phyloP scores from a whole-genome alignment of 495 filamentous ascomycete genomes.

The Aspergillus sclerotioniger region DNA sequence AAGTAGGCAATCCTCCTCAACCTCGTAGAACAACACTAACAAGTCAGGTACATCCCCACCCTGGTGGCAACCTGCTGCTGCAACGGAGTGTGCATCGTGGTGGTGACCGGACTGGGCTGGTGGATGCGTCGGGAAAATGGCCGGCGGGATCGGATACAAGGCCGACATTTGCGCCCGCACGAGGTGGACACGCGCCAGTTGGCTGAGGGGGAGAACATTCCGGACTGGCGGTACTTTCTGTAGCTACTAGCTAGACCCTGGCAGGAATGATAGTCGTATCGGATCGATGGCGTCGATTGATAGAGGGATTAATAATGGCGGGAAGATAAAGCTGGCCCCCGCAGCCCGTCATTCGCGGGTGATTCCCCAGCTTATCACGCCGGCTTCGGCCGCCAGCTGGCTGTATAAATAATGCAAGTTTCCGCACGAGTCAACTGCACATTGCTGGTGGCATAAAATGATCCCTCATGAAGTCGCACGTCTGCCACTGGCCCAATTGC shows the following conservation, averaged over 20 bases:
- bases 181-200: slow-evolving; percentile 61
- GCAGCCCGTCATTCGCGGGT: not conserved
- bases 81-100: slow-evolving; percentile 57
- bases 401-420: too few relatives aligned
- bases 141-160: slow-evolving; percentile 57
- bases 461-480: slow-evolving; percentile 34
- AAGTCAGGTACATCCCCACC: slow-evolving; percentile 57
- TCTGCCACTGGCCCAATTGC: slow-evolving; percentile 46
- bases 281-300: not conserved
- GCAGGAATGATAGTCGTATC: not conserved
- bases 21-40: too few relatives aligned
- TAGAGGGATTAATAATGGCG: slow-evolving; percentile 1
- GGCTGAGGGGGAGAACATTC: slow-evolving; percentile 56
- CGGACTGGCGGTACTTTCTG: slow-evolving; percentile 65
- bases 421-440: too few relatives aligned
- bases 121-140: slow-evolving; percentile 69
- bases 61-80: slow-evolving; percentile 69
- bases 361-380: not conserved
- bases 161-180: slow-evolving; percentile 51
- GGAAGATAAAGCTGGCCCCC: not conserved
- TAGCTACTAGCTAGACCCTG: slow-evolving; percentile 9
- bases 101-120: slow-evolving; percentile 53
- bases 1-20: slow-evolving; percentile 37
- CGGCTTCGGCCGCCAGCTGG: too few relatives aligned
- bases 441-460: too few relatives aligned